phyloP scores from a whole-genome alignment of 2,329 filamentous ascomycete genomes.

The Colletotrichum sp. region DNA sequence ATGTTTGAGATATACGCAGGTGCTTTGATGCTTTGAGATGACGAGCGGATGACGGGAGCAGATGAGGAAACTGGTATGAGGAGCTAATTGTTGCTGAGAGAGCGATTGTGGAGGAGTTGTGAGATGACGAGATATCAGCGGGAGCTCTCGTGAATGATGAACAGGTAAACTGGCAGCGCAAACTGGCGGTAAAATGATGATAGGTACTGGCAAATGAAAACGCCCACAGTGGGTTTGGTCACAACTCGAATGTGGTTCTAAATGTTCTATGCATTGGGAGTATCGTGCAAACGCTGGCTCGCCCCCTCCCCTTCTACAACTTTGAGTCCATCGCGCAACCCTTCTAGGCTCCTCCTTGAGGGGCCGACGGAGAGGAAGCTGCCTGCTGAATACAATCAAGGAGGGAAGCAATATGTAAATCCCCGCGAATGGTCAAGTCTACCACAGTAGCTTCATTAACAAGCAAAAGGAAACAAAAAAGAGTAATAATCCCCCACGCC shows the following conservation, averaged over 20 bases:
- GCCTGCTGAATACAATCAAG: not conserved
- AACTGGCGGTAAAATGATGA: not conserved
- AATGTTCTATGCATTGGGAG: constrained; percentile 8
- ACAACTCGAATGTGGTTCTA: not conserved
- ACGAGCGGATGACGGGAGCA: not conserved
- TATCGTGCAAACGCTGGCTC: constrained; percentile 1
- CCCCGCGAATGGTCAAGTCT: not conserved
- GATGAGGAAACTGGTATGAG: not conserved
- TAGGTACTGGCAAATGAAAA: not conserved
- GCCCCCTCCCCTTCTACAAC: not conserved
- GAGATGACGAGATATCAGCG: not conserved
- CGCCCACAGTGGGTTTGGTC: not conserved
- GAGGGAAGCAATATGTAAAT: not conserved
- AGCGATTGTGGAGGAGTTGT: not conserved
- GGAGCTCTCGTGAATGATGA: not conserved
- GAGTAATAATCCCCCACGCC: constrained; percentile 2
- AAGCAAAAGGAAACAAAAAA: not conserved
- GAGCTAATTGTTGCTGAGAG: not conserved
- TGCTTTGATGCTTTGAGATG: not conserved
- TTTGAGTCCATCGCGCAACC: not conserved
- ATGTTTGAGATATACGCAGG: not conserved
- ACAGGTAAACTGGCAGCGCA: not conserved
- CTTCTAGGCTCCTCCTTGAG: not conserved
- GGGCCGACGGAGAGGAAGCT: not conserved
- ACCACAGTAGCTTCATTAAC: not conserved